Base-by-base conservation (phyloP, 2,329 filamentous ascomycete genomes). In the Arthrobotrys pseudoclavata region DNA sequence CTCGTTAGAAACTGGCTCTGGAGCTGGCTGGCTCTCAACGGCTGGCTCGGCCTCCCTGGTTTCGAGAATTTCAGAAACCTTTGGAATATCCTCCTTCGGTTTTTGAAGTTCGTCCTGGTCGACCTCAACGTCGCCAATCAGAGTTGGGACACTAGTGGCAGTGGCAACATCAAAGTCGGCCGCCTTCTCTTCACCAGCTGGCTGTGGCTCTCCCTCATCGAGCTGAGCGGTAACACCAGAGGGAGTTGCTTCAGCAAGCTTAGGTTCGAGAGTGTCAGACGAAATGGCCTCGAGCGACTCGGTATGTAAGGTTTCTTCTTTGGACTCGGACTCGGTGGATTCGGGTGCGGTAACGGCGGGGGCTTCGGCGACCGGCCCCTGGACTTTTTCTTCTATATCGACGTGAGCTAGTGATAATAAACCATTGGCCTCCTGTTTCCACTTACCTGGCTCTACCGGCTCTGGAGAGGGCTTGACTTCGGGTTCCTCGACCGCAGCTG, bases 31-130 rank as follows among this genome's bases (percentile, higher is more conserved):
- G 7, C 47, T 64, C 22, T 61, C 53, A 3, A 37, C 26, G 18
- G 26, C 26, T 13, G 47, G n/a, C 34, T 76, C 55, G 9, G 22
- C 13, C 24, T 69, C 55, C 7, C 24, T 64, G 1, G 64, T 29
- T 31, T 64, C 66, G 7, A 76, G 22, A 10, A 76, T 57, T 42
- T 76, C 72, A n/a, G 72, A 48, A 40, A 76, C 72, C 34, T 67
- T 68, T 24, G 72, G 72, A 61, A 76, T 76, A 31, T 76, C 72
- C 22, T 76, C 72, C 64, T 53, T 66, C 40, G 57, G 57, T 18
- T 66, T 50, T 7, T 76, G 26, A 52, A 76, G 66, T 9, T 76
- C 72, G 1, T 61, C 60, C 24, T 57, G 57, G 22, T 76, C 57
- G 22, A 76, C 67, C 15, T 50, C 50, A 29, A 76, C 72, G 26